phyloP scores from a whole-genome alignment of 2,329 filamentous ascomycete species.

The Colletotrichum horii region DNA sequence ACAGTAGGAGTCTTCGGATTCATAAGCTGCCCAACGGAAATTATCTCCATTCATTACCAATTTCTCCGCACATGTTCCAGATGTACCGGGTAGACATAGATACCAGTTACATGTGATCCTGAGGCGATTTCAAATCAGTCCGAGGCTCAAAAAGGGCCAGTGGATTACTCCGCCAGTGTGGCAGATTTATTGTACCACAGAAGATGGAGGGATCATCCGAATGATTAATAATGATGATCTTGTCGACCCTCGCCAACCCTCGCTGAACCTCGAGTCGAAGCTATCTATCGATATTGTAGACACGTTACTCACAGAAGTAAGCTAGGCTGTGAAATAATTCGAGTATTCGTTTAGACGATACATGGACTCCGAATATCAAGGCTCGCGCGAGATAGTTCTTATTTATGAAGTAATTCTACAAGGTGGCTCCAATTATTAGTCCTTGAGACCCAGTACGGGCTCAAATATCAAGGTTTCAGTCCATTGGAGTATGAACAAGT shows the following conservation, averaged over 20 bases:
- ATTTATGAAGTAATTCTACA: not conserved
- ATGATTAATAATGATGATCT: not conserved
- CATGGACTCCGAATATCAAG: not conserved
- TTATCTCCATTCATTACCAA: not conserved
- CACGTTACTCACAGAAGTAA: not conserved
- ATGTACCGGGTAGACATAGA: not conserved
- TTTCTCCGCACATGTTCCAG: not conserved
- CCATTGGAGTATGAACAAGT: constrained; percentile 40
- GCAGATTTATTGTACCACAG: not conserved
- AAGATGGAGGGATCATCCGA: not conserved
- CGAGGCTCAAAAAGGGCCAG: not conserved
- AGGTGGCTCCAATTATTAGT: not conserved
- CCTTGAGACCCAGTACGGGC: not conserved
- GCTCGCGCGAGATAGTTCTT: not conserved
- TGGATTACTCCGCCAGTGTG: not conserved
- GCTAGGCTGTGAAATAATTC: not conserved
- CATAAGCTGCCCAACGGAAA: constrained; percentile 25
- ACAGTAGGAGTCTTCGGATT: constrained; percentile 22
- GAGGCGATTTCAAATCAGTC: not conserved
- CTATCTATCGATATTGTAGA: not conserved
- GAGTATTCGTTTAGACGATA: not conserved
- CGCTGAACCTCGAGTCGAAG: not conserved
- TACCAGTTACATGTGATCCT: not conserved
- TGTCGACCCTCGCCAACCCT: not conserved
- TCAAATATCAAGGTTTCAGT: not conserved